Evolutionary conservation across 495 filamentous ascomycete genomes (phyloP), one percentile per base, ranked within the genome.

Genomic region (Niebla homalea): DNA sequence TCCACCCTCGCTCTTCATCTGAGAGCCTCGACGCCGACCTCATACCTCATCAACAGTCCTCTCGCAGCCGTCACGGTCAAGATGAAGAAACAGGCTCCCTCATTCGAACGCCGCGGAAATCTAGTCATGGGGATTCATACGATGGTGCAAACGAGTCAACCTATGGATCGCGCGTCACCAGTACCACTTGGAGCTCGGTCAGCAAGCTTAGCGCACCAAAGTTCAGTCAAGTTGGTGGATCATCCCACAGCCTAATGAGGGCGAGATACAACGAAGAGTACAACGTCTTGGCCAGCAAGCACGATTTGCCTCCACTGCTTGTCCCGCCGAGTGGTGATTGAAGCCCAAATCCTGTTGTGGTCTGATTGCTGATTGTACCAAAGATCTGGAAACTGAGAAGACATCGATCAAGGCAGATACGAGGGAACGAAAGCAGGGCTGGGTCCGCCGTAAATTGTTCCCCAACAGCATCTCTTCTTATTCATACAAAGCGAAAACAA

Each of bases 241-340:
- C 50, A 18, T 54, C 57, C 6, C 64, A 71, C 19, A 59, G 67
- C 32, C 67, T 67, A 36, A 50, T 56, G 10, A 56, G 61, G 54
- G 41, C 39, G 2, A 37, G 42, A 20, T 77, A 74, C 50, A 54
- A 74, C 5, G 40, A 64, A 6, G 69, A 77, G 56, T 81, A 78
- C 50, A 81, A 80, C 54, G 60, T 66, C 18, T 63, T 81, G 8
- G 77, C 76, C 4, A 64, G 61, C 37, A 73, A 70, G 45, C 46
- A 58, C 36, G 51, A 51, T 8, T 23, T 60, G 4, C 55, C 48
- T 20, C 46, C 5, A 23, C 29, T 60, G 12, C 43, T 32, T 37
- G 36, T 45, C 37, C 23, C 36, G 15, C 37, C 22, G 29, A 42
- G 35, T 44, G 52, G 52, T 54, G 11, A 40, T 22, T 3, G 7